phyloP scores from a whole-genome alignment of 164 flowering plant genomes.

The Sextonia rubra region DNA sequence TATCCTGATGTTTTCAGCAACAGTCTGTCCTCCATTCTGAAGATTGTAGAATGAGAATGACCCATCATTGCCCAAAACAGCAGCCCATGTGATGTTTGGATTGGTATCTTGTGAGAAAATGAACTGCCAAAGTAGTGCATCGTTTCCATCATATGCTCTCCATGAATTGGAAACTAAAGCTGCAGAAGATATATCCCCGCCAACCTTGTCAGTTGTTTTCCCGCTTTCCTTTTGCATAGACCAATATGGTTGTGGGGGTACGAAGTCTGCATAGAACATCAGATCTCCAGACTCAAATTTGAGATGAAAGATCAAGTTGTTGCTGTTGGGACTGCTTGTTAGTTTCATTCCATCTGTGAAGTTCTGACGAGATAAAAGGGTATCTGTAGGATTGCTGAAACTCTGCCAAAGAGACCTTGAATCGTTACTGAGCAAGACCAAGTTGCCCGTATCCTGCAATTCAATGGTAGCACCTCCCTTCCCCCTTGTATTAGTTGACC shows the following conservation, averaged over 20 bases:
- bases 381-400: constrained; percentile 50
- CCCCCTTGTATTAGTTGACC: constrained; percentile 43
- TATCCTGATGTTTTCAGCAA: constrained; percentile 26
- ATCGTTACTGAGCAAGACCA: constrained; percentile 33
- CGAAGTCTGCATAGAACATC: constrained; percentile 39
- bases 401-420: constrained; percentile 44
- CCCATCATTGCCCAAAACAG: constrained; percentile 42
- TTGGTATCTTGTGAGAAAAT: constrained; percentile 27
- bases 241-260: constrained; percentile 55
- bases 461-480: constrained; percentile 34
- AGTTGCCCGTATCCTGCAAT: constrained; percentile 43
- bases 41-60: constrained; percentile 37
- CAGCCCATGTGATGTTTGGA: constrained; percentile 43
- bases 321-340: constrained; percentile 25
- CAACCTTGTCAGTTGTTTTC: constrained; percentile 18
- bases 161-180: constrained; percentile 40
- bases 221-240: constrained; percentile 39
- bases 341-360: constrained; percentile 44
- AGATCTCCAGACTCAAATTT: constrained; percentile 42
- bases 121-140: constrained; percentile 33
- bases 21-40: constrained; percentile 11
- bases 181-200: constrained; percentile 29
- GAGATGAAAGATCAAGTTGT: constrained; percentile 25
- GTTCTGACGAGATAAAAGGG: constrained; percentile 44
- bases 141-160: constrained; percentile 35